Evolutionary conservation across 306 rosid genomes (phyloP).

Genomic region (Elaeagnus macrophylla): DNA sequence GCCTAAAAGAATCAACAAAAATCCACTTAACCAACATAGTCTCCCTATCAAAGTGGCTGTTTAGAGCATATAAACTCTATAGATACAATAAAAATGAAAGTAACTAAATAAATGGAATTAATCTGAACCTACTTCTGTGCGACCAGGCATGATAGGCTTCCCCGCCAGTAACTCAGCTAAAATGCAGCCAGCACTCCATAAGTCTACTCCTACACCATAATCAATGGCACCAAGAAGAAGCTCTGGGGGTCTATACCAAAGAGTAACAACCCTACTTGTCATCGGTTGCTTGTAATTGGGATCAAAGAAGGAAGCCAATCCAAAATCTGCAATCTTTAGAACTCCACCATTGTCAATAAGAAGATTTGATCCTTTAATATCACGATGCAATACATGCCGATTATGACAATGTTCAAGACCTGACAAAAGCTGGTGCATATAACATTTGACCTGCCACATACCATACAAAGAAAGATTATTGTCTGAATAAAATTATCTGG

Average conservation of each 20-base stretch:
- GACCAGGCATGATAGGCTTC: slow-evolving; percentile 91
- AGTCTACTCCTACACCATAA: slow-evolving; percentile 74
- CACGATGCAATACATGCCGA: slow-evolving; percentile 66
- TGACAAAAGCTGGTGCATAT: slow-evolving; percentile 74
- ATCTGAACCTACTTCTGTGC: slow-evolving; percentile 60
- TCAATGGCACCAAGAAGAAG: slow-evolving; percentile 87
- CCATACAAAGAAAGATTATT: slow-evolving; percentile 18
- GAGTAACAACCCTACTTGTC: slow-evolving; percentile 90
- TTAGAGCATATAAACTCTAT: slow-evolving; percentile 2
- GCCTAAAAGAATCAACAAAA: slow-evolving; percentile 9
- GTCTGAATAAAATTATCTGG: neutral
- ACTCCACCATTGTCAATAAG: slow-evolving; percentile 74
- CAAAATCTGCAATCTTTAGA: slow-evolving; percentile 85
- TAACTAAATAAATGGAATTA: slow-evolving; percentile 5
- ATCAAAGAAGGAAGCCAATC: slow-evolving; percentile 71
- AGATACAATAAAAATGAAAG: slow-evolving; percentile 7
- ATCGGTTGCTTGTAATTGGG: slow-evolving; percentile 83
- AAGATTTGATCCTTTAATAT: slow-evolving; percentile 86
- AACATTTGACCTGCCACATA: slow-evolving; percentile 63
- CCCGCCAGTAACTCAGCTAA: slow-evolving; percentile 78
- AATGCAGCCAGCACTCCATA: slow-evolving; percentile 97
- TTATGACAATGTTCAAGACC: slow-evolving; percentile 86
- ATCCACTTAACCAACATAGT: slow-evolving; percentile 9
- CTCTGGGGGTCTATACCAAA: slow-evolving; percentile 89
- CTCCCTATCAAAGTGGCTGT: slow-evolving; percentile 17